A percentile compares a stretch with the other conserved stretches of the same genome.
phyloP scores from a whole-genome alignment of 306 rosid species.

The Calophaca sinica region DNA sequence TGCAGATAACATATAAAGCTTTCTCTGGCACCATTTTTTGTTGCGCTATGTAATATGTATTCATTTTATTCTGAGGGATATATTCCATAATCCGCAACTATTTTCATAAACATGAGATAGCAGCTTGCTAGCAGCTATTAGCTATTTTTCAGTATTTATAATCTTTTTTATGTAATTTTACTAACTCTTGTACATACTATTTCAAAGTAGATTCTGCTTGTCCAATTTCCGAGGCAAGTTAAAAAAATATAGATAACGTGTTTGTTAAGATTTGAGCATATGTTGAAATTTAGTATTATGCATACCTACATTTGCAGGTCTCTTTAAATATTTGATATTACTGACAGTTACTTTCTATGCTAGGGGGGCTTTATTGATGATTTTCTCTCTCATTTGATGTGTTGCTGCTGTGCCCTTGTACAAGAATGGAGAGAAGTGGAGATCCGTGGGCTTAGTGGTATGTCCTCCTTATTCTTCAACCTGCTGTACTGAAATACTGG shows the following conservation, averaged over 20 bases:
- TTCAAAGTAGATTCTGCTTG: constrained; percentile 22
- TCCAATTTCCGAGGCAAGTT: constrained; percentile 1
- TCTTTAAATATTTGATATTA: constrained; percentile 26
- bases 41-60: not conserved
- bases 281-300: constrained; percentile 13
- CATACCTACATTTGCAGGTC: constrained; percentile 20
- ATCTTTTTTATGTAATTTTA: not conserved
- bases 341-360: constrained; percentile 42
- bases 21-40: constrained; percentile 7
- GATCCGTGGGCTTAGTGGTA: constrained; percentile 86
- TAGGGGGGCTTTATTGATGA: constrained; percentile 95
- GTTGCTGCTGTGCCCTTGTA: constrained; percentile 99
- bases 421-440: constrained; percentile 99
- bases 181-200: constrained; percentile 3
- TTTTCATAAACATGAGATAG: constrained; percentile 7
- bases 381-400: constrained; percentile 95
- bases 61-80: constrained; percentile 22
- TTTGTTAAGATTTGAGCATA: constrained; percentile 29
- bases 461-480: constrained; percentile 37
- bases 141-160: constrained; percentile 14
- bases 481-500: constrained; percentile 11
- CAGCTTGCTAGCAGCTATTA: constrained; percentile 24
- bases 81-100: not conserved
- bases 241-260: constrained; percentile 7
- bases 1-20: constrained; percentile 10